Percentiles rank a stretch among this genome's conserved stretches.
These are phyloP conservation scores for sunflower (Helianthus annuus) DNA, from an alignment of 129 eudicot species.

Conservation along the genomic window DNA sequence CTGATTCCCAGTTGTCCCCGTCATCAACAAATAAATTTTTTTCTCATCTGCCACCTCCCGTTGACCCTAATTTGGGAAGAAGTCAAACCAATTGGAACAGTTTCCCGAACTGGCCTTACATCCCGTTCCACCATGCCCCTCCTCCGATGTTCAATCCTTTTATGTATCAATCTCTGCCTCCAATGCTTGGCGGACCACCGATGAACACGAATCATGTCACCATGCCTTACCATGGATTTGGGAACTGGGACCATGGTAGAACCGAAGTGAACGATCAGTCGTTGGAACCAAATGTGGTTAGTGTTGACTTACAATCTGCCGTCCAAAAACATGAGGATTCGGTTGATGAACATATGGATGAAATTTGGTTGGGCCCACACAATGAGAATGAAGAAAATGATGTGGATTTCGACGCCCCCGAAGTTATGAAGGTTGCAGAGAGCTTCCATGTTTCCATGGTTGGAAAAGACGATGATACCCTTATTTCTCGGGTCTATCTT, in stretches of 20 bases:
- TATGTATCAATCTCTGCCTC: slow-evolving; percentile 73
- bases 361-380: slow-evolving; percentile 33
- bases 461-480: slow-evolving; percentile 42
- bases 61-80: slow-evolving; percentile 64
- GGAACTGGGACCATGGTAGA: slow-evolving; percentile 62
- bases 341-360: slow-evolving; percentile 39
- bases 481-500: slow-evolving; percentile 49
- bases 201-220: slow-evolving; percentile 65
- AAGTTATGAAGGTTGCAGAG: slow-evolving; percentile 30
- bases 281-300: slow-evolving; percentile 50
- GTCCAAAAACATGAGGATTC: slow-evolving; percentile 41
- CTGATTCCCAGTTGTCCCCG: slow-evolving; percentile 56
- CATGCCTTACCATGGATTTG: slow-evolving; percentile 60
- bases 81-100: slow-evolving; percentile 69
- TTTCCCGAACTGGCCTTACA: slow-evolving; percentile 68
- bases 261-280: slow-evolving; percentile 41
- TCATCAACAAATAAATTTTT: slow-evolving; percentile 40
- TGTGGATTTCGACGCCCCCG: slow-evolving; percentile 27
- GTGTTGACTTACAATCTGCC: slow-evolving; percentile 45
- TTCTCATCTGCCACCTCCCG: slow-evolving; percentile 47
- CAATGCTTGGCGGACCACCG: slow-evolving; percentile 74
- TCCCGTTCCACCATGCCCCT: slow-evolving; percentile 74
- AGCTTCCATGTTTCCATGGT: slow-evolving; percentile 17
- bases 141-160: slow-evolving; percentile 70
- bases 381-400: slow-evolving; percentile 41